Percentiles rank a stretch among this genome's conserved stretches.
These are phyloP conservation scores for Paecilomyces formosus DNA, from an alignment of 2,329 filamentous ascomycete genomes.

Conservation along the genomic window DNA sequence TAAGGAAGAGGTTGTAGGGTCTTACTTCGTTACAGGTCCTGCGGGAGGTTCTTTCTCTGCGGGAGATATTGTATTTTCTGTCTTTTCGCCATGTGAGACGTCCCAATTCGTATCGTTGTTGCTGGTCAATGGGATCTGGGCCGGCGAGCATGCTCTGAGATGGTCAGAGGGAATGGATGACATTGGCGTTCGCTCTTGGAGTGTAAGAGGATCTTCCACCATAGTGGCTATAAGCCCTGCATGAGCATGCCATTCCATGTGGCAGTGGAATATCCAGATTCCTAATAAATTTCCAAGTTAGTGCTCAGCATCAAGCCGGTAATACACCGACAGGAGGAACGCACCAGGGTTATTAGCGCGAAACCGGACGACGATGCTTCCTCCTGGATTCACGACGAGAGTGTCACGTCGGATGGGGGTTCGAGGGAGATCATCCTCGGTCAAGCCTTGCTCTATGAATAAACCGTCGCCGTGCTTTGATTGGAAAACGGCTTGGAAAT, in stretches of 20 bases:
- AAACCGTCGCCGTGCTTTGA: not conserved
- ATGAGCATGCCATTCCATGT: slow-evolving; percentile 45
- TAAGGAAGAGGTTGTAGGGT: not conserved
- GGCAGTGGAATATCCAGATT: slow-evolving; percentile 40
- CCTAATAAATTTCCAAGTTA: slow-evolving; percentile 3
- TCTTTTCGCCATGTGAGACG: not conserved
- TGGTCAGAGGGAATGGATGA: not conserved
- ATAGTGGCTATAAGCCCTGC: slow-evolving; percentile 46
- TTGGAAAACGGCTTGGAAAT: slow-evolving; percentile 55
- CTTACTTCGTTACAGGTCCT: not conserved
- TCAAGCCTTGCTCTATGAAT: not conserved
- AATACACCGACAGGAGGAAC: slow-evolving; percentile 1
- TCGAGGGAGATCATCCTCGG: slow-evolving; percentile 21
- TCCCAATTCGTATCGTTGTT: not conserved
- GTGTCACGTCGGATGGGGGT: slow-evolving; percentile 45
- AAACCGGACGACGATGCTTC: slow-evolving; percentile 47
- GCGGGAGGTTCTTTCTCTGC: not conserved
- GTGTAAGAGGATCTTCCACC: slow-evolving; percentile 39
- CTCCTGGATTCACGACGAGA: slow-evolving; percentile 43
- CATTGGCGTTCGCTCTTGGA: slow-evolving; percentile 1
- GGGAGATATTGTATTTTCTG: not conserved
- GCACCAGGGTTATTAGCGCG: slow-evolving; percentile 41
- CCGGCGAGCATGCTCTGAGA: not conserved
- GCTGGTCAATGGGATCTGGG: not conserved
- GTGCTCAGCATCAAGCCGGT: not conserved